Evolutionary conservation across 73 alveolate genomes (phyloP).

Genomic region (Blepharisma stoltei): DNA sequence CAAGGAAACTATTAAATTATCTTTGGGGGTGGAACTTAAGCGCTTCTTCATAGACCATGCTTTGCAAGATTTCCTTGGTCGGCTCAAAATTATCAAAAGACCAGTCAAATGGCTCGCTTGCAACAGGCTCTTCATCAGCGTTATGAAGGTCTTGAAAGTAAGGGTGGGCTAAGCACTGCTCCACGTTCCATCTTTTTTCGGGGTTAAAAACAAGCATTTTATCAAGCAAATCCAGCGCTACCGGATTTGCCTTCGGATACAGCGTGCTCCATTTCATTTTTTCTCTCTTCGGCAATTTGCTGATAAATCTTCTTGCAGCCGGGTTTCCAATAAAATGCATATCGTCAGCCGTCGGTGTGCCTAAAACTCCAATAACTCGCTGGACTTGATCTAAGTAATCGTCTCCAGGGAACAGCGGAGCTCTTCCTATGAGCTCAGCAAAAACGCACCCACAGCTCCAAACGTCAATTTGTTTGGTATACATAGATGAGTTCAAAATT

Average conservation of each 20-base stretch:
- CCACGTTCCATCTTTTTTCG: conserved; percentile 59
- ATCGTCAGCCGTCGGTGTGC: conserved; percentile 70
- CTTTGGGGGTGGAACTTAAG: conserved; percentile 53
- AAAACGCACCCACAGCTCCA: conserved; percentile 91
- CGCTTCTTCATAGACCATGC: conserved; percentile 60
- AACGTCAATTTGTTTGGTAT: conserved; percentile 83
- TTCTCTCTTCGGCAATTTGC: conserved; percentile 44
- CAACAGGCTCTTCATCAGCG: conserved; percentile 61
- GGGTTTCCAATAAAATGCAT: conserved; percentile 63
- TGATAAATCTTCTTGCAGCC: conserved; percentile 60
- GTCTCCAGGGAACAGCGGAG: conserved; percentile 90
- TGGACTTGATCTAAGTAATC: conserved; percentile 67
- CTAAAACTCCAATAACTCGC: conserved; percentile 65
- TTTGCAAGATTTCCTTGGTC: conserved; percentile 55
- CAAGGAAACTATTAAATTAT: not conserved
- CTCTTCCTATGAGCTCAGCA: conserved; percentile 76
- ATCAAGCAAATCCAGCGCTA: conserved; percentile 67
- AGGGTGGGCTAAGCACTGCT: conserved; percentile 40
- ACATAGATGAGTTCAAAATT: conserved; percentile 70
- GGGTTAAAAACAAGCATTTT: conserved; percentile 65
- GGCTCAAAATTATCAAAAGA: conserved; percentile 70
- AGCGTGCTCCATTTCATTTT: conserved; percentile 40
- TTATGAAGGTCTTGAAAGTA: conserved; percentile 56
- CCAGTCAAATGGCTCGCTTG: conserved; percentile 64
- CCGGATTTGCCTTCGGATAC: conserved; percentile 59